Base-by-base conservation (phyloP, 2,329 filamentous ascomycete species). In the Ceratocystis diversiconidia region DNA sequence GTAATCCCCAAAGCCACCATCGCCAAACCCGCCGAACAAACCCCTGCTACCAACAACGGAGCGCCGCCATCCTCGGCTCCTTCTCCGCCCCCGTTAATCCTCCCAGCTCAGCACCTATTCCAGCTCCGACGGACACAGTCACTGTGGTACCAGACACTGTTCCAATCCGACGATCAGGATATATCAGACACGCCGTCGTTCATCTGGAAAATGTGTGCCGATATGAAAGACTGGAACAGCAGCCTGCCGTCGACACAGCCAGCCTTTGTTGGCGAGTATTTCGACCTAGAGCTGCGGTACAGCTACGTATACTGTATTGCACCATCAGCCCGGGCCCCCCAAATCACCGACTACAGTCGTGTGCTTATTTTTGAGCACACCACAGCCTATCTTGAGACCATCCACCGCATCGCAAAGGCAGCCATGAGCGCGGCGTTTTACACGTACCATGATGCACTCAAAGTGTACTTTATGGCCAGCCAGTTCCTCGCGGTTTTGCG, bases 231-330 rank as follows among this genome's bases (percentile, higher is more conserved):
- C 71, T 97, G 92, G 92, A 87, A 86, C 67, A 84, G 90, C 44
- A 82, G 83, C n/a, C 81, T 95, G 12, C 88, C 90, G 0, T 76
- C 79, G 46, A 82, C 80, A 1, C 80, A 89, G 0, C 81, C 87
- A 0, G 77, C 81, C 0, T 81, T 83, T 30, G 86, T 92, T 69
- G 82, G 85, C 48, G 82, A 88, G 61, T 84, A 92, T 69, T 95
- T 96, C 72, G 88, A 94, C 69, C 83, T 96, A 17, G 94, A 99
- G 73, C 76, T 95, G 52, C 82, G 92, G 60, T 97, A 96, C 76
- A 95, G 90, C 72, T 94, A 90, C 70, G 87, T 96, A 28, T 90
- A 96, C 73, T 89, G 92, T 66, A 81, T 96, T 6, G 90, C 90
- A 0, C 90, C 91, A 0, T 92, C 88, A 44, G 84, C 85, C 1